Percentiles rank a stretch among this genome's conserved stretches.
Conservation (phyloP, 805 yeast genomes). For the Spathaspora hagerdaliae region DNA sequence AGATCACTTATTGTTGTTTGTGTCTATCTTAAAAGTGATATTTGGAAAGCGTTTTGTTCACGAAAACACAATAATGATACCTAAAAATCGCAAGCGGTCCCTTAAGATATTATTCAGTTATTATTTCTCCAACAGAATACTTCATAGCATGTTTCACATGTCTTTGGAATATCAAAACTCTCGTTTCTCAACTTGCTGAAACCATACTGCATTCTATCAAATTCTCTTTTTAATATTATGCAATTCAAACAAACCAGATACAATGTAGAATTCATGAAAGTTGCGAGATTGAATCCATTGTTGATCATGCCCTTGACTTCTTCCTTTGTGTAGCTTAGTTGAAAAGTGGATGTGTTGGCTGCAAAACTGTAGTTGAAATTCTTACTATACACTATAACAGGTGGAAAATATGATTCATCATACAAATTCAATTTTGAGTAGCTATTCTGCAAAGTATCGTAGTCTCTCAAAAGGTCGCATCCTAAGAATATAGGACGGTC, state of each 20-base stretch:
- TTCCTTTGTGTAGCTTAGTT: slow-evolving; percentile 41
- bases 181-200: background rate
- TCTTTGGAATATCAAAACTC: slow-evolving; percentile 5
- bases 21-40: too few species aligned
- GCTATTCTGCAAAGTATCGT: slow-evolving; percentile 3
- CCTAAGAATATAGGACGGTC: slow-evolving; percentile 38
- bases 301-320: slow-evolving; percentile 45
- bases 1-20: too few species aligned
- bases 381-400: slow-evolving; percentile 50
- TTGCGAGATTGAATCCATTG: slow-evolving; percentile 52
- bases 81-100: too few species aligned
- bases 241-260: slow-evolving; percentile 54
- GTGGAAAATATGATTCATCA: slow-evolving; percentile 36
- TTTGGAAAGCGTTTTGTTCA: too few species aligned
- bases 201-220: slow-evolving; percentile 29
- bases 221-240: slow-evolving; percentile 49
- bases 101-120: too few species aligned
- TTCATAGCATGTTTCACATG: slow-evolving; percentile 10
- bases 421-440: background rate
- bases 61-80: too few species aligned
- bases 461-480: slow-evolving; percentile 33
- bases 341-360: slow-evolving; percentile 59
- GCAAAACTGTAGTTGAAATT: slow-evolving; percentile 39
- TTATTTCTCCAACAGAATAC: slow-evolving; percentile 8
- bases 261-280: slow-evolving; percentile 38